Evolutionary conservation across 129 eudicot species (phyloP), one percentile per base, ranked within the genome.

Genomic region (Mikania micrantha): DNA sequence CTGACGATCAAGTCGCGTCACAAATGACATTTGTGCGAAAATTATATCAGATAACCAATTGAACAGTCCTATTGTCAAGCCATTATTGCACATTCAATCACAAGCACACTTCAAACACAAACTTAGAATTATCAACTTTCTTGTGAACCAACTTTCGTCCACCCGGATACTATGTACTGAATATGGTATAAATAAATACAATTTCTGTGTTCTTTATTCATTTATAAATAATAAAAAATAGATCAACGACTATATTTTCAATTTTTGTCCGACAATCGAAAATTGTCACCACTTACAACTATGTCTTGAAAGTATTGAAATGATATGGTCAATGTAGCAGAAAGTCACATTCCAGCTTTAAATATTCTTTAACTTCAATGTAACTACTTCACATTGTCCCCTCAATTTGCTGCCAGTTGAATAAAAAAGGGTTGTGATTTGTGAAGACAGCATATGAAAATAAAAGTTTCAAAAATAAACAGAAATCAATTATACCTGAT

Each of bases 341-440:
- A 57, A 31, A 16, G 57, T 49, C 77, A 38, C 17, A 38, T 64
- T 53, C 78, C 77, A 72, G 50, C 77, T 62, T 64, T 36, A 48
- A 34, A 21, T 19, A 69, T 54, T 36, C 74, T 53, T n/a, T 54
- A 27, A 21, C 49, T 60, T 72, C 28, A 45, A 60, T 44, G 60
- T 47, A 72, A 59, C 61, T 38, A 41, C 65, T 47, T 64, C 38
- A 57, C 67, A 28, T 50, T 39, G 29, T 38, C 65, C 58, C 71
- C 56, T 53, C 47, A 4, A 36, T 71, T 41, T 44, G 76, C 76
- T 71, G 76, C 34, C 60, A 27, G 28, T 56, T 25, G 32, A 58
- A 28, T 42, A 6, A 42, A 71, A 44, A 41, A 25, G 6, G 34
- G 24, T 71, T 42, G 59, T n/a, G n/a, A n/a, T n/a, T n/a, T n/a